phyloP scores from a whole-genome alignment of 352 stramenopile species.

The Pythium monospermum region DNA sequence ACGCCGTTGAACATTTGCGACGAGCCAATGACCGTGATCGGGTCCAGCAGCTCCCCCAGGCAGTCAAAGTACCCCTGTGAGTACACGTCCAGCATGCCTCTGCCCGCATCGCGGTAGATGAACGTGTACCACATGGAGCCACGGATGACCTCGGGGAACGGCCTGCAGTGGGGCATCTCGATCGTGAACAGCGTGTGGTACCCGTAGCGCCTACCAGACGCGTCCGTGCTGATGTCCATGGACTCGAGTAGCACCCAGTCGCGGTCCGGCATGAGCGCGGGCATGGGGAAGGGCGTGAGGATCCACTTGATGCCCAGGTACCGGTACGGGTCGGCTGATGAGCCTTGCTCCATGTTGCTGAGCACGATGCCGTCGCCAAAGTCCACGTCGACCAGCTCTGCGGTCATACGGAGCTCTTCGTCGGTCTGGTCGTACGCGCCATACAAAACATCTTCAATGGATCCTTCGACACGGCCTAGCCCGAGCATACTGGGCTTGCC shows the following conservation, averaged over 20 bases:
- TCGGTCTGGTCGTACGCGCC: constrained; percentile 41
- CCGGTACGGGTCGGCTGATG: constrained; percentile 35
- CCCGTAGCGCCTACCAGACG: constrained; percentile 22
- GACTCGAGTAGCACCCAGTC: constrained; percentile 39
- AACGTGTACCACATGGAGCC: constrained; percentile 33
- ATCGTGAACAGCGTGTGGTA: constrained; percentile 41
- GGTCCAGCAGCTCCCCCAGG: constrained; percentile 24
- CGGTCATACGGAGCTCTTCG: constrained; percentile 39
- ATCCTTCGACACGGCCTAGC: constrained; percentile 34
- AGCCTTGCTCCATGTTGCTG: constrained; percentile 33
- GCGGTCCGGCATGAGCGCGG: constrained; percentile 21
- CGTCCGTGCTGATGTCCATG: constrained; percentile 35
- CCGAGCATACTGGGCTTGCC: constrained; percentile 30
- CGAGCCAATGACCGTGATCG: constrained; percentile 26
- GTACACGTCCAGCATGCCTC: constrained; percentile 37
- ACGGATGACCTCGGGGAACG: constrained; percentile 36
- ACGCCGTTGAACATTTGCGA: constrained; percentile 31
- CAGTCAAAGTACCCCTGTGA: constrained; percentile 37
- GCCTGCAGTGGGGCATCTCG: constrained; percentile 30
- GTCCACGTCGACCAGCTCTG: constrained; percentile 11
- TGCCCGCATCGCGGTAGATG: constrained; percentile 35
- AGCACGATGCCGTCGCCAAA: constrained; percentile 38
- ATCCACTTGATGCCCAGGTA: constrained; percentile 54
- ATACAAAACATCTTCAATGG: constrained; percentile 46
- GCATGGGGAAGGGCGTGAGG: constrained; percentile 18